Conservation (phyloP, 192 early-diverging fungal species). For the Coemansia sp. region DNA sequence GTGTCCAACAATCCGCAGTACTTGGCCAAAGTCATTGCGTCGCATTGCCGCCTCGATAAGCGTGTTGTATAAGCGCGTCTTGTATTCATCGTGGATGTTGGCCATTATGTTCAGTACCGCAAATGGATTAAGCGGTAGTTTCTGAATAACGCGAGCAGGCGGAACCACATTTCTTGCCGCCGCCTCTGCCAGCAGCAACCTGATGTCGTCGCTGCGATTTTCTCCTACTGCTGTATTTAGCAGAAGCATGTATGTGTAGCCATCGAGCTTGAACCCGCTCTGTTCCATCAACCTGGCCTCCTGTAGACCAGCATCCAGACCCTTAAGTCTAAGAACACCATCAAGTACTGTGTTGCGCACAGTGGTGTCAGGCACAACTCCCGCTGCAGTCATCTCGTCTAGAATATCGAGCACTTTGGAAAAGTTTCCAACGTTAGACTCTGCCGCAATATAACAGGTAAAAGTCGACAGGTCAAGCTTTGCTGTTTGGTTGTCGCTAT, state of each 20-base stretch:
- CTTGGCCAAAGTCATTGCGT: constrained; percentile 31
- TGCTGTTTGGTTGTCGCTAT: constrained; percentile 1
- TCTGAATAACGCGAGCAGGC: constrained; percentile 19
- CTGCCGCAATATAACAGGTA: constrained; percentile 40
- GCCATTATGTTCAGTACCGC: constrained; percentile 28
- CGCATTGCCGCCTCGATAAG: constrained; percentile 35
- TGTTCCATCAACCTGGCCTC: constrained; percentile 36
- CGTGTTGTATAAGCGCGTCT: constrained; percentile 39
- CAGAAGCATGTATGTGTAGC: constrained; percentile 33
- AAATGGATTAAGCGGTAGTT: constrained; percentile 20
- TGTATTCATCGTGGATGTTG: constrained; percentile 7
- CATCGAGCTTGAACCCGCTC: constrained; percentile 27
- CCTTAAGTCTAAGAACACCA: constrained; percentile 22
- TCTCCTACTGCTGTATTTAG: constrained; percentile 26
- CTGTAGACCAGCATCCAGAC: constrained; percentile 28
- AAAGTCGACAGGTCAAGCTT: constrained; percentile 33
- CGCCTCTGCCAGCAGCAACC: constrained; percentile 14
- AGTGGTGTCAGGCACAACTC: constrained; percentile 31
- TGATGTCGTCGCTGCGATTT: constrained; percentile 17
- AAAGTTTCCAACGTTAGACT: constrained; percentile 37
- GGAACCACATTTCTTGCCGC: constrained; percentile 30
- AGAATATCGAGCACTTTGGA: constrained; percentile 16
- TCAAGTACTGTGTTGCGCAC: constrained; percentile 45
- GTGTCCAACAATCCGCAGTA: constrained; percentile 34
- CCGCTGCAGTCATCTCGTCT: constrained; percentile 34